Evolutionary conservation across 495 filamentous ascomycete species (phyloP).

Genomic region (Trichocladium uniseriatum): DNA sequence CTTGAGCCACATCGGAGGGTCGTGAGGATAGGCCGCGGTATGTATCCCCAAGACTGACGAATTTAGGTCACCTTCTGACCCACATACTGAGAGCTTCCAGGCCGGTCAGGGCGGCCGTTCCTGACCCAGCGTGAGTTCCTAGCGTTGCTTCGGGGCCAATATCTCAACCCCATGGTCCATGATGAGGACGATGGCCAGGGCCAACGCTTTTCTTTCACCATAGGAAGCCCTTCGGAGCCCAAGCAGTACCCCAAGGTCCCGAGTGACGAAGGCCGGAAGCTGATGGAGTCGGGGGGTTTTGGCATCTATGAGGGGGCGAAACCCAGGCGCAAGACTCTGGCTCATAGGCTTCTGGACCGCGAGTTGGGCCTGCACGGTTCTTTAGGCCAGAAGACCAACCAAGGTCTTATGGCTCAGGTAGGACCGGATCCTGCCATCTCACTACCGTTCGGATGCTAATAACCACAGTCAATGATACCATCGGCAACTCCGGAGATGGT

Average conservation of each 20-base stretch:
- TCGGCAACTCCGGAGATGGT: slow-evolving; percentile 73
- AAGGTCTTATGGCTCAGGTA: slow-evolving; percentile 47
- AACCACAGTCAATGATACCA: slow-evolving; percentile 54
- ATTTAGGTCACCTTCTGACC: not conserved
- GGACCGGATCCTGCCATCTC: not conserved
- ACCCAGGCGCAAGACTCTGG: slow-evolving; percentile 46
- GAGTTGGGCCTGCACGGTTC: slow-evolving; percentile 59
- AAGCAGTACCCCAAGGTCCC: slow-evolving; percentile 63
- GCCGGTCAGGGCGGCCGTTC: slow-evolving; percentile 18
- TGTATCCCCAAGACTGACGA: not conserved
- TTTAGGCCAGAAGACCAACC: slow-evolving; percentile 44
- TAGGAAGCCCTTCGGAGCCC: slow-evolving; percentile 28
- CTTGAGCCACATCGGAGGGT: slow-evolving; percentile 21
- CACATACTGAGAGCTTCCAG: slow-evolving; percentile 14
- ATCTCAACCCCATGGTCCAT: slow-evolving; percentile 20
- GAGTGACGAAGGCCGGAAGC: slow-evolving; percentile 58
- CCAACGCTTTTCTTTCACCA: slow-evolving; percentile 5
- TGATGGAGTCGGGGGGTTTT: slow-evolving; percentile 76
- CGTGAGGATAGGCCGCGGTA: slow-evolving; percentile 23
- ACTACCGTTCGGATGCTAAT: not conserved
- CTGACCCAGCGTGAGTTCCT: slow-evolving; percentile 40
- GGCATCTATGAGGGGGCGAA: slow-evolving; percentile 51
- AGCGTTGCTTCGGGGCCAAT: slow-evolving; percentile 38
- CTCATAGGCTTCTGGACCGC: slow-evolving; percentile 62
- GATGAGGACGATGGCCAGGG: slow-evolving; percentile 27